Evolutionary conservation across 805 yeast genomes (phyloP).

Genomic region (Teunomyces aglyptinius): DNA sequence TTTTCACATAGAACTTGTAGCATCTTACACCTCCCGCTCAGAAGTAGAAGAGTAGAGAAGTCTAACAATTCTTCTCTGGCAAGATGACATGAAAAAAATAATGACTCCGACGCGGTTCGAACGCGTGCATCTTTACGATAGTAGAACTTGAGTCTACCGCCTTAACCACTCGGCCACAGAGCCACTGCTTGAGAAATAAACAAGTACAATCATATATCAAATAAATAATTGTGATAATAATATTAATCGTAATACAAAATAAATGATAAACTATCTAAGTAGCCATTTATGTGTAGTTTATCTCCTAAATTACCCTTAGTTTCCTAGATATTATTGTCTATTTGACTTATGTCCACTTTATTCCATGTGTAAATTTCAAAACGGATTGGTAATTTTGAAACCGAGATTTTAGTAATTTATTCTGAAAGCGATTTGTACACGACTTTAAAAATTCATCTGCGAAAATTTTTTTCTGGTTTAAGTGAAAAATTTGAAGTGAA

Average conservation of each 20-base stretch:
- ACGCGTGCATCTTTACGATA: constrained; percentile 14
- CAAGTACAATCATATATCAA: no score
- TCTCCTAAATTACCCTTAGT: no score
- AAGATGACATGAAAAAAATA: no score
- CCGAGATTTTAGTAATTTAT: neutral
- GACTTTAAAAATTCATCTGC: neutral
- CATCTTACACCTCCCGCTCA: neutral
- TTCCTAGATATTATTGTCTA: no score
- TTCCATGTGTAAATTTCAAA: neutral
- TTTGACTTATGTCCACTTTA: neutral
- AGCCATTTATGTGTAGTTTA: no score
- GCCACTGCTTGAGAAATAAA: constrained; percentile 1
- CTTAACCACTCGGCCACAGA: constrained; percentile 14
- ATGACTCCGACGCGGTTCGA: constrained; percentile 16
- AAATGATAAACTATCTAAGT: no score
- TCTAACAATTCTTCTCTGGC: no score
- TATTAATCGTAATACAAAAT: no score
- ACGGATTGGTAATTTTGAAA: neutral
- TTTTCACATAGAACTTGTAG: no score
- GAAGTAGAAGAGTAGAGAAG: no score
- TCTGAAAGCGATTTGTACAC: neutral
- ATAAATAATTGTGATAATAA: no score
- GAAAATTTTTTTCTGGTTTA: neutral
- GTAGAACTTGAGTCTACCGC: constrained; percentile 14
- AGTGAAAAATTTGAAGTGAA: constrained; percentile 3